Percentiles rank a stretch among this genome's conserved stretches.
These are phyloP conservation scores for Sordariomycetes sp. DNA, from an alignment of 2,329 filamentous ascomycete species.

Conservation along the genomic window DNA sequence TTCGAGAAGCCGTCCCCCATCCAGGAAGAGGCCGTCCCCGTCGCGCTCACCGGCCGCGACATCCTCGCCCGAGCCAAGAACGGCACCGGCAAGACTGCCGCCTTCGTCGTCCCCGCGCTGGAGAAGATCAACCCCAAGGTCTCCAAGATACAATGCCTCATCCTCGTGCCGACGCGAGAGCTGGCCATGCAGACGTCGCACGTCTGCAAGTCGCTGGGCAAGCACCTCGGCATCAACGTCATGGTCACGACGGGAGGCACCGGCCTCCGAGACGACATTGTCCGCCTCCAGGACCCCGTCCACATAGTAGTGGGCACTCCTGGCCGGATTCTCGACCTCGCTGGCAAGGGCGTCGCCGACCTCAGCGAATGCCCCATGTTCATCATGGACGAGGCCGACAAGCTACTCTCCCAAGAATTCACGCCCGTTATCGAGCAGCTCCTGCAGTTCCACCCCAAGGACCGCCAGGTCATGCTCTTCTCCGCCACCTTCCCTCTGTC, in stretches of 20 bases:
- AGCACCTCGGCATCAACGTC: conserved; percentile 93
- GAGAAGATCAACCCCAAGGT: conserved; percentile 96
- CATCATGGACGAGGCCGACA: conserved; percentile 99
- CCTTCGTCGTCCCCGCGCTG: conserved; percentile 91
- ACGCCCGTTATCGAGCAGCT: conserved; percentile 96
- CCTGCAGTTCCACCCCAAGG: conserved; percentile 88
- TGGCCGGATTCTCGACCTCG: conserved; percentile 89
- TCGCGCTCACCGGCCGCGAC: conserved; percentile 88
- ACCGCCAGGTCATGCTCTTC: conserved; percentile 98
- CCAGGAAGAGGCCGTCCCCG: conserved; percentile 97
- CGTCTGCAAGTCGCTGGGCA: conserved; percentile 96
- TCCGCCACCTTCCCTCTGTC: conserved; percentile 95
- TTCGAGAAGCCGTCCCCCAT: conserved; percentile 99
- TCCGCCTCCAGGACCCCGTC: conserved; percentile 85
- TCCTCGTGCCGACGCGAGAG: conserved; percentile 93
- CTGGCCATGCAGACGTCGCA: conserved; percentile 97
- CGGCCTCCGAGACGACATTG: conserved; percentile 88
- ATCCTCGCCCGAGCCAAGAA: conserved; percentile 97
- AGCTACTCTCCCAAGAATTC: conserved; percentile 92
- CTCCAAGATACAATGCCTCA: conserved; percentile 90
- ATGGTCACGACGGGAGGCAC: conserved; percentile 99
- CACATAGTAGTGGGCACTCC: conserved; percentile 98
- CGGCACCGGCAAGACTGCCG: conserved; percentile 95
- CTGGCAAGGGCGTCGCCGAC: conserved; percentile 93
- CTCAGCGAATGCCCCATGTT: conserved; percentile 94